Evolutionary conservation across 768 basidiomycete genomes (phyloP).

Genomic region (Leccinum fibrillosum): DNA sequence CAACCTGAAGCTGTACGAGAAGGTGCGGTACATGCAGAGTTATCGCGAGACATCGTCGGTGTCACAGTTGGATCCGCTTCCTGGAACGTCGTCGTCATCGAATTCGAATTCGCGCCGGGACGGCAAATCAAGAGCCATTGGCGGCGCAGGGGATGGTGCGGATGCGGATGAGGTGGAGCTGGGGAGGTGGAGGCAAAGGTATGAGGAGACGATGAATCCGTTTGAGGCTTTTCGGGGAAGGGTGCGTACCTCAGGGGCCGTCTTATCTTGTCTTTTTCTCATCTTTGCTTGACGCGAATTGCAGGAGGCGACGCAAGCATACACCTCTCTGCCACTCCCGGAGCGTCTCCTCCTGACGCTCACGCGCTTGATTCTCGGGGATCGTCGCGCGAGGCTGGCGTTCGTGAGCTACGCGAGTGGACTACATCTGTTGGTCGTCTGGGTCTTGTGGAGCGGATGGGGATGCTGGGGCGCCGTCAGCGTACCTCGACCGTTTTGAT

Average conservation of each 20-base stretch:
- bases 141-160: constrained; percentile 25
- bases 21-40: constrained; percentile 97
- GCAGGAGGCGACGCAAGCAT: constrained; percentile 93
- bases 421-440: constrained; percentile 79
- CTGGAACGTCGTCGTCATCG: constrained; percentile 31
- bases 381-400: constrained; percentile 82
- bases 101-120: constrained; percentile 1
- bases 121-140: neutral
- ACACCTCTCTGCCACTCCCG: constrained; percentile 85
- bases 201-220: constrained; percentile 97
- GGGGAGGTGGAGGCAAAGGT: constrained; percentile 84
- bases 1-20: constrained; percentile 97
- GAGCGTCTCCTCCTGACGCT: constrained; percentile 85
- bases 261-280: neutral
- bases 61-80: constrained; percentile 68
- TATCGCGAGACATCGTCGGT: constrained; percentile 76
- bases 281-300: neutral
- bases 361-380: constrained; percentile 83
- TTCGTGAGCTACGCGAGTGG: constrained; percentile 86
- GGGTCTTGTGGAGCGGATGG: constrained; percentile 53
- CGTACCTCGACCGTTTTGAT: constrained; percentile 18
- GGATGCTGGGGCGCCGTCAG: constrained; percentile 52
- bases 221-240: constrained; percentile 96
- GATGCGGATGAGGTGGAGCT: constrained; percentile 58
- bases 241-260: constrained; percentile 46